phyloP scores from a whole-genome alignment of 352 stramenopile genomes.

The Phytophthora podocarpi region DNA sequence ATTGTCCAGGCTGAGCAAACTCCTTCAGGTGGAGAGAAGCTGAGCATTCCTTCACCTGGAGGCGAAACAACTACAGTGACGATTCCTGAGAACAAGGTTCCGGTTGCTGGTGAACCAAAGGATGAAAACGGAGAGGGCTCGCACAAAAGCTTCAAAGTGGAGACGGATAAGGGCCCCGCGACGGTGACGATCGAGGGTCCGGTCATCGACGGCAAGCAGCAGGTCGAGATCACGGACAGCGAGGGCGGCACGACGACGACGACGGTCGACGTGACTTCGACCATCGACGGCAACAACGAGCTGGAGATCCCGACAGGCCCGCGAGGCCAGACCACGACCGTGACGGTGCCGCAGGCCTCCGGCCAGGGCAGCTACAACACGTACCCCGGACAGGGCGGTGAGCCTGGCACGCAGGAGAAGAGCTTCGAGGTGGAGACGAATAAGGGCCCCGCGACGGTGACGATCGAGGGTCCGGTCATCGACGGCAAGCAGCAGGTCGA shows the following conservation, averaged over 20 bases:
- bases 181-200: background rate
- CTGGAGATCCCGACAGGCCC: constrained; percentile 6
- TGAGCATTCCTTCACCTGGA: constrained; percentile 7
- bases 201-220: background rate
- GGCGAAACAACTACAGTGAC: constrained; percentile 16
- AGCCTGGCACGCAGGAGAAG: no score
- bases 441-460: background rate
- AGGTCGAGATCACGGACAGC: constrained; percentile 8
- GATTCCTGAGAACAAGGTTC: background rate
- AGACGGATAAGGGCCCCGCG: background rate
- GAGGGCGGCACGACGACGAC: constrained; percentile 6
- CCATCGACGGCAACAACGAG: background rate
- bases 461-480: background rate
- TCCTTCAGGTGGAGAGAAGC: background rate
- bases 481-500: constrained; percentile 11
- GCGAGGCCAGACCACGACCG: constrained; percentile 14
- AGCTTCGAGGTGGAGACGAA: no score
- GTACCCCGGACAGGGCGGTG: no score
- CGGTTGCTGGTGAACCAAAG: no score
- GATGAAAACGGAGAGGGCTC: no score
- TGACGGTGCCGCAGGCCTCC: constrained; percentile 10
- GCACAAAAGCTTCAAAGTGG: no score
- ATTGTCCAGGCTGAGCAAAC: constrained; percentile 3
- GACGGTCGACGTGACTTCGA: background rate
- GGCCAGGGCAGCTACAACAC: no score